Evolutionary conservation across 495 filamentous ascomycete species (phyloP), one percentile per base, ranked within the genome.

Genomic region (Annulohypoxylon bovei): DNA sequence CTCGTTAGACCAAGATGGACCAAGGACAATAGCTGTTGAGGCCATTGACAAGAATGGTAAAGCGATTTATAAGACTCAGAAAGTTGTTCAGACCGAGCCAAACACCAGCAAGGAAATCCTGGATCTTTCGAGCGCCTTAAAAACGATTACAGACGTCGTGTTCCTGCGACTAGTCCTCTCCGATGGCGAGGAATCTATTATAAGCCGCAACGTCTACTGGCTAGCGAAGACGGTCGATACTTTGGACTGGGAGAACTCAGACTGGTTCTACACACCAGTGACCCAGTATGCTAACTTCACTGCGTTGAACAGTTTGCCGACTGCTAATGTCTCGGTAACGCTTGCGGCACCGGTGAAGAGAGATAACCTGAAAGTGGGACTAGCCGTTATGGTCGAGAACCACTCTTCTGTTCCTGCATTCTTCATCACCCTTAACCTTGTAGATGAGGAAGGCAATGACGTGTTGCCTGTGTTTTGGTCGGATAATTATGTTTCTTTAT

Each of bases 131-230:
- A 37, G 63, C 4, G 81, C 78, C 0, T 70, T 86, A 3, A 60
- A 68, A 0, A 68, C 74, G 2, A 72, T 81, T 30, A 75, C 78
- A 5, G 83, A 83, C n/a, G 73, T 86, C 1, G 85, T 77, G 4
- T 88, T 90, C 50, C 65, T 90, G 18, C 78, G 82, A 7, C 73
- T 90, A 0, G 61, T 84, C 0, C 79, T 90, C 0, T 75, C 73
- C 5, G 74, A 82, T 27, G 71, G 55, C 6, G 63, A 78, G 1
- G 76, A 74, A 0, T 46, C 53, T 0, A 62, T 78, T 4, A 64
- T 89, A 0, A 89, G 87, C 63, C 80, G 88, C 1, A 90, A 89
- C 62, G 84, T 89, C 0, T 91, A 90, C 78, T 90, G 89, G 89
- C 67, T 90, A 0, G 68, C 86, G 7, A 74, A 76, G 6, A 72